These are phyloP conservation scores for Flaveria ramosissima DNA, from an alignment of 129 eudicot genomes.

Conservation along the genomic window DNA sequence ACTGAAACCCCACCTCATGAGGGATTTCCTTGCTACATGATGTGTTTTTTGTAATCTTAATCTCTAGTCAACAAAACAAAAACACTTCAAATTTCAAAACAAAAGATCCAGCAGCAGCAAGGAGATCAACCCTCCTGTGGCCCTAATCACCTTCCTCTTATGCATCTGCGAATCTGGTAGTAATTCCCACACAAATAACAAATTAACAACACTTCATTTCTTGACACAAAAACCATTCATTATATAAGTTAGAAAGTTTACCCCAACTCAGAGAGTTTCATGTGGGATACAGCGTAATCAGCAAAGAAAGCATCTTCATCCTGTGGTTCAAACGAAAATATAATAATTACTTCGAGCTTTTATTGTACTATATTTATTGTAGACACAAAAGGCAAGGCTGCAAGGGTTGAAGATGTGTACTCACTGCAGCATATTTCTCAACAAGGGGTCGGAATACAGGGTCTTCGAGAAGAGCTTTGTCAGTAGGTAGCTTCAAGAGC, in stretches of 20 bases:
- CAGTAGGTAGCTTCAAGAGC: conserved; percentile 73
- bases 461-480: conserved; percentile 72
- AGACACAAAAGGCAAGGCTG: neutral
- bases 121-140: neutral
- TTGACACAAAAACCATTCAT: neutral
- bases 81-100: conserved; percentile 3
- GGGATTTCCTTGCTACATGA: neutral
- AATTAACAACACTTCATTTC: neutral
- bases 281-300: conserved; percentile 76
- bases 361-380: neutral
- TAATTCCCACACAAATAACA: neutral
- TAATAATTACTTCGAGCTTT: neutral
- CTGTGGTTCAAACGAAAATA: conserved; percentile 37
- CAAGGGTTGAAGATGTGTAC: conserved; percentile 24
- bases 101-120: neutral
- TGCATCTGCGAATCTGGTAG: conserved; percentile 25
- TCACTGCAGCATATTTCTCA: conserved; percentile 75
- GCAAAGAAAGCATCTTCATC: conserved; percentile 84
- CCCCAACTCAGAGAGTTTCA: conserved; percentile 90
- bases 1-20: neutral
- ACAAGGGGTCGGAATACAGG: conserved; percentile 71
- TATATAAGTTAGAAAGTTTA: conserved; percentile 7
- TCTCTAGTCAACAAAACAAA: conserved; percentile 2
- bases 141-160: neutral
- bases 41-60: neutral